Evolutionary conservation across 768 basidiomycete genomes (phyloP).

Genomic region (Pisolithus sp.): DNA sequence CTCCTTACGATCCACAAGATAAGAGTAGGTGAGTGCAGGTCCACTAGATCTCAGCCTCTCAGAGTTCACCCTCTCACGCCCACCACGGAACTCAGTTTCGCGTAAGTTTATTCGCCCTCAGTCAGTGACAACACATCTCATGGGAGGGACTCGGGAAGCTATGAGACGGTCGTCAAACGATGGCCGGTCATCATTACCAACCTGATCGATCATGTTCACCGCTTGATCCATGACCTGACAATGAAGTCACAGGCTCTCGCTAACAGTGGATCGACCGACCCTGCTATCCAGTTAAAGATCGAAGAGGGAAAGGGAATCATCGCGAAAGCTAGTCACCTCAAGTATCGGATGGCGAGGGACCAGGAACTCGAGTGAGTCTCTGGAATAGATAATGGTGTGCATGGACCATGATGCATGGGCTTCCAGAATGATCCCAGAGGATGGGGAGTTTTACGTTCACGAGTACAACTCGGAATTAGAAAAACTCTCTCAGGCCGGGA

Average conservation of each 20-base stretch:
- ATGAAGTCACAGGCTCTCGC: slow-evolving; percentile 27
- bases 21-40: slow-evolving; percentile 43
- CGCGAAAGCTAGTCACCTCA: slow-evolving; percentile 60
- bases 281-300: slow-evolving; percentile 28
- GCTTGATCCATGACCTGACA: slow-evolving; percentile 52
- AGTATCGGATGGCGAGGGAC: slow-evolving; percentile 79
- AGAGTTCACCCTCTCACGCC: not conserved
- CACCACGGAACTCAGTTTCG: not conserved
- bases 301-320: slow-evolving; percentile 73
- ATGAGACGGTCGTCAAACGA: slow-evolving; percentile 64
- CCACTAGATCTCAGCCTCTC: not conserved
- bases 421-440: slow-evolving; percentile 60
- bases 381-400: not conserved
- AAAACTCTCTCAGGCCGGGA: slow-evolving; percentile 36
- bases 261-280: slow-evolving; percentile 8
- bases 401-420: not conserved
- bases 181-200: slow-evolving; percentile 76
- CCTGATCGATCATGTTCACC: slow-evolving; percentile 65
- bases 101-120: not conserved
- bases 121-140: not conserved
- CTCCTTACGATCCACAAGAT: slow-evolving; percentile 73
- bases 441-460: slow-evolving; percentile 63
- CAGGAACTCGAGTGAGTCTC: slow-evolving; percentile 57
- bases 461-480: slow-evolving; percentile 75
- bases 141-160: not conserved